Conservation (phyloP, 352 stramenopile genomes). For the Phytophthora podocarpi region DNA sequence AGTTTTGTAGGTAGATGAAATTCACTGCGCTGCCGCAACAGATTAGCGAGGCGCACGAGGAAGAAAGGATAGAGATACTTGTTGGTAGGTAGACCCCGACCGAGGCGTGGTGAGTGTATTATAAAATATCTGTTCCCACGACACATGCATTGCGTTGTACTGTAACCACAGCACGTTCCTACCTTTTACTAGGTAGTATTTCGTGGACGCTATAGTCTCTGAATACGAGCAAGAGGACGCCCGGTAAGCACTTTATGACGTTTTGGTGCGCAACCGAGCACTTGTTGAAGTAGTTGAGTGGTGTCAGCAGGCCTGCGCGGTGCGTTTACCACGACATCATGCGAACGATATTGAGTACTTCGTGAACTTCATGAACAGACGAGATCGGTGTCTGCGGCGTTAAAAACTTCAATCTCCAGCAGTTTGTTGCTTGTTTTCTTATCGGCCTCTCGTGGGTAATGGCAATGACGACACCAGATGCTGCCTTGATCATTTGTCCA, state of each 20-base stretch:
- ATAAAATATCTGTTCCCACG: constrained; percentile 16
- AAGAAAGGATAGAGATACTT: constrained; percentile 8
- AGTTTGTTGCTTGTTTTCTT: constrained; percentile 4
- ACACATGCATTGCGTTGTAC: too few species aligned
- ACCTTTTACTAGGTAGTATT: too few species aligned
- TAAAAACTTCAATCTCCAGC: not conserved
- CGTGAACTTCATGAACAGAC: not conserved
- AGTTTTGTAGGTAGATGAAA: constrained; percentile 15
- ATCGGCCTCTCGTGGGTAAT: not conserved
- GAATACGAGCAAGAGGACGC: too few species aligned
- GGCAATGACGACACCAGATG: not conserved
- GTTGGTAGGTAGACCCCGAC: not conserved
- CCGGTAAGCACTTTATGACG: too few species aligned
- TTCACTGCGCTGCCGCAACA: too few species aligned
- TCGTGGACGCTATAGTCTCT: too few species aligned
- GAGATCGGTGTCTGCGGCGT: not conserved
- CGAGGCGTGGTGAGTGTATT: constrained; percentile 10
- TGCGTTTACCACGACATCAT: not conserved
- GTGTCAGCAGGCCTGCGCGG: too few species aligned
- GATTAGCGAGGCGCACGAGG: not conserved
- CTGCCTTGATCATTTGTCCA: not conserved
- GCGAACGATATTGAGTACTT: not conserved
- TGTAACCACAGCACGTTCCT: too few species aligned
- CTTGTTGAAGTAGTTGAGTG: too few species aligned
- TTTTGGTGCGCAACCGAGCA: too few species aligned